Base-by-base conservation (phyloP, 345 rosid species). In the Moricandia arvensis region DNA sequence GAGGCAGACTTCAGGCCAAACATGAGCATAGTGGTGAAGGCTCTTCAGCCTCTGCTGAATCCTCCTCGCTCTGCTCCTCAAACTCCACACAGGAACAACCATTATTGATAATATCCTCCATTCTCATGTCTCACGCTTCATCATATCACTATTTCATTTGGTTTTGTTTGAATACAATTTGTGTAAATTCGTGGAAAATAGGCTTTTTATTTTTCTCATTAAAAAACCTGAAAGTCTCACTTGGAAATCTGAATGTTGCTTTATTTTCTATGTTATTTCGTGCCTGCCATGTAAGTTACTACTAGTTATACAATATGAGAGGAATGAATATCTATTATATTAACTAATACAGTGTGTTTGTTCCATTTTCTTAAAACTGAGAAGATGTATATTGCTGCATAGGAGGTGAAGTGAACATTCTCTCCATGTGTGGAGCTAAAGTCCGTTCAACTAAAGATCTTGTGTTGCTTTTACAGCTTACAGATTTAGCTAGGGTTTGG, bases 1-100 rank as follows among this genome's bases (percentile, higher is more conserved):
- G 94, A 91, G 77, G 88, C 97, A 51, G 94, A 91, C 82, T 89
- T 91, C 80, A 82, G 92, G 62, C 97, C 97, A 38, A 91, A 86
- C 72, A 89, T 91, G 92, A 85, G 92, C 88, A 89, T 91, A 61
- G 88, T 91, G 54, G 94, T 89, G 35, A 89, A 91, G 81, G 92
- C 94, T 74, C 89, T 89, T 69, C 90, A 85, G 78, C 89, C 97
- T 43, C 86, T 91, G 61, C 79, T 84, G 66, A 86, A 89, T 79
- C 88, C 93, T 53, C 90, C 93, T 35, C 79, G 83, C 74, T 66
- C 79, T 66, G 82, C 85, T 8, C 66, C 84, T 1, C 82, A 79
- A 33, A 79, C 79, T 41, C 82, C 79, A 0, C 74, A 61, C 60
- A 72, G 81, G 74, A 72, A 62, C 75, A 59, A 72, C 59, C 74